Evolutionary conservation across 768 basidiomycete genomes (phyloP), one percentile per base, ranked within the genome.

Genomic region (Antrodiella citrinella): DNA sequence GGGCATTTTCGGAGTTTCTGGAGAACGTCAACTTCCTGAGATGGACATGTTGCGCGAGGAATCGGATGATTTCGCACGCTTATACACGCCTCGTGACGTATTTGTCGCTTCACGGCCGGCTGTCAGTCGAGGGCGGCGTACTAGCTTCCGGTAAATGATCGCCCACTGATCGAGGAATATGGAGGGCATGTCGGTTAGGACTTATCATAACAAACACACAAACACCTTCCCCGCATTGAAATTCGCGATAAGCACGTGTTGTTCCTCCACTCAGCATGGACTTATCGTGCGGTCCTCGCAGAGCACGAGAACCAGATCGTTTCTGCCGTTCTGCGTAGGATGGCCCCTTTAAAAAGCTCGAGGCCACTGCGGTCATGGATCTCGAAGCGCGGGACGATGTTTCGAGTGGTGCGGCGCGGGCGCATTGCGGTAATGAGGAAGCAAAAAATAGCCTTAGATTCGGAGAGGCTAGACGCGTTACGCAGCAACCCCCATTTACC

Each of bases 21-120:
- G n/a, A n/a, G n/a, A n/a, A n/a, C n/a, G n/a, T n/a, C n/a, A n/a
- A n/a, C n/a, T n/a, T 15, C 30, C 30, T 15, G 30, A 35, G 15
- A 35, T 35, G 30, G 30, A 7, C 30, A 7, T 35, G 30, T 55
- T 50, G 54, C 54, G 54, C 54, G 54, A 51, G 46, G 45, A 13
- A 13, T 40, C 54, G 54, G 47, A 26, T 18, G 21, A 9, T 18
- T 47, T 45, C 53, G n/a, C 49, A 50, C 51, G 48, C 20, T 43
- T 3, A n/a, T 26, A n/a, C 39, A 19, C 24, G 15, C 54, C 41
- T 52, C 54, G 54, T 55, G 54, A 55, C 54, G 54, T 55, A 55
- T 23, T 10, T 19, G 12, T 26, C 7, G n/a, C 44, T n/a, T 43
- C 4, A 23, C 35, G n/a, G 24, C 46, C 46, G 43, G 45, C 45